Evolutionary conservation across 495 filamentous ascomycete genomes (phyloP).

Genomic region (Penicillium manginii): DNA sequence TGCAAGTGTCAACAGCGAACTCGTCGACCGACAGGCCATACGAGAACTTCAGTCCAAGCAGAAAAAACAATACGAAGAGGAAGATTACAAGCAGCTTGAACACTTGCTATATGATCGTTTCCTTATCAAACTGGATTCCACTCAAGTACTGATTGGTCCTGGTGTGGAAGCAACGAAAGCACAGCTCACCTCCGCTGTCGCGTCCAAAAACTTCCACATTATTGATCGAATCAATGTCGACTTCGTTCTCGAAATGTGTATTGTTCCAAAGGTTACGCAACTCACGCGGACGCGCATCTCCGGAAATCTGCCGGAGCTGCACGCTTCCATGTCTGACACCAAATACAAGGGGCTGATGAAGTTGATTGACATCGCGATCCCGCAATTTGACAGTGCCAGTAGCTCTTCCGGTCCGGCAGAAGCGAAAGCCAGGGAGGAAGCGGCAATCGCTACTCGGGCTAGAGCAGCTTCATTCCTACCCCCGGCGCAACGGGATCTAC

Average conservation of each 20-base stretch:
- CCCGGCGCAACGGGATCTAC: constrained; percentile 67
- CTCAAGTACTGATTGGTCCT: constrained; percentile 93
- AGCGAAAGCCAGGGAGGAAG: constrained; percentile 34
- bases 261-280: constrained; percentile 90
- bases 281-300: constrained; percentile 91
- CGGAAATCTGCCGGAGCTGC: constrained; percentile 88
- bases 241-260: constrained; percentile 88
- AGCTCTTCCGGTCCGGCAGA: constrained; percentile 27
- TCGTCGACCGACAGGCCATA: constrained; percentile 88
- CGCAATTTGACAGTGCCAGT: constrained; percentile 68
- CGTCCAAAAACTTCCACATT: constrained; percentile 78
- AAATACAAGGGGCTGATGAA: constrained; percentile 98
- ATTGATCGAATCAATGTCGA: constrained; percentile 97
- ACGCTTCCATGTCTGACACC: constrained; percentile 86
- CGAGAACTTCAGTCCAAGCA: constrained; percentile 90
- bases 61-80: constrained; percentile 81
- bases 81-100: constrained; percentile 85
- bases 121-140: constrained; percentile 85
- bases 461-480: constrained; percentile 68
- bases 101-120: constrained; percentile 96
- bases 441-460: constrained; percentile 40
- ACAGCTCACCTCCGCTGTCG: constrained; percentile 73
- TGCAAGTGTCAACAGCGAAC: constrained; percentile 87
- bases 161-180: constrained; percentile 86
- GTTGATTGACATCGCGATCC: constrained; percentile 92